Conservation (phyloP, 2,329 filamentous ascomycete genomes). For the Beauveria bassiana region DNA sequence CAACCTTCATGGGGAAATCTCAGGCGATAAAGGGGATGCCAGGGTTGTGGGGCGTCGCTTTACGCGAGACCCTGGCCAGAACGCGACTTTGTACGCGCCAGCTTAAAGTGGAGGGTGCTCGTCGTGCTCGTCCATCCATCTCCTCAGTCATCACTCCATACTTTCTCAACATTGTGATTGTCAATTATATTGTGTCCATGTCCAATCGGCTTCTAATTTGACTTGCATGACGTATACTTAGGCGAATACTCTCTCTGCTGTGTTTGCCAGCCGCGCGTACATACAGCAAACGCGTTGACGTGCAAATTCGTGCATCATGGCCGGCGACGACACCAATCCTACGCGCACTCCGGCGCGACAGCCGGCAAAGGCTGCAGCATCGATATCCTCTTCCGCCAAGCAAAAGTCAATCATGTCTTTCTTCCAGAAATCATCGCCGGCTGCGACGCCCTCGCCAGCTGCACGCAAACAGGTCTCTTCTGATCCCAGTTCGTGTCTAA, state of each 20-base stretch:
- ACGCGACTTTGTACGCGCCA: constrained; percentile 8
- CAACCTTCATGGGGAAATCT: no score
- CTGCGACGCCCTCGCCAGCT: constrained; percentile 24
- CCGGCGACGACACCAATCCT: constrained; percentile 20
- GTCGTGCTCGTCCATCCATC: background rate
- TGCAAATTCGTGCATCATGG: constrained; percentile 19
- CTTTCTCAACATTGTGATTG: background rate
- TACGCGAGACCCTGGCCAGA: constrained; percentile 6
- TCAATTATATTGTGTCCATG: background rate
- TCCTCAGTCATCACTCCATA: background rate
- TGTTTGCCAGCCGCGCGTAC: background rate
- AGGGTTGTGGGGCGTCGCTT: background rate
- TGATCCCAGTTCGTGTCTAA: constrained; percentile 28
- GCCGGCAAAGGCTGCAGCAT: constrained; percentile 19
- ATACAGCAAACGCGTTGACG: background rate
- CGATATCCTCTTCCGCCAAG: constrained; percentile 27
- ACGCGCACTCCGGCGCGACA: constrained; percentile 28
- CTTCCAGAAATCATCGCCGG: constrained; percentile 35
- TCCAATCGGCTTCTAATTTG: background rate
- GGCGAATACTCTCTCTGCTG: background rate
- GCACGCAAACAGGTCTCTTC: constrained; percentile 25
- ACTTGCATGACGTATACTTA: no score
- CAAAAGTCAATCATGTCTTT: constrained; percentile 38
- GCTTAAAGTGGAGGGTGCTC: background rate
- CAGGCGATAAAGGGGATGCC: background rate